Conservation (phyloP, 179 eudicot species). For the Gypsophila paniculata region DNA sequence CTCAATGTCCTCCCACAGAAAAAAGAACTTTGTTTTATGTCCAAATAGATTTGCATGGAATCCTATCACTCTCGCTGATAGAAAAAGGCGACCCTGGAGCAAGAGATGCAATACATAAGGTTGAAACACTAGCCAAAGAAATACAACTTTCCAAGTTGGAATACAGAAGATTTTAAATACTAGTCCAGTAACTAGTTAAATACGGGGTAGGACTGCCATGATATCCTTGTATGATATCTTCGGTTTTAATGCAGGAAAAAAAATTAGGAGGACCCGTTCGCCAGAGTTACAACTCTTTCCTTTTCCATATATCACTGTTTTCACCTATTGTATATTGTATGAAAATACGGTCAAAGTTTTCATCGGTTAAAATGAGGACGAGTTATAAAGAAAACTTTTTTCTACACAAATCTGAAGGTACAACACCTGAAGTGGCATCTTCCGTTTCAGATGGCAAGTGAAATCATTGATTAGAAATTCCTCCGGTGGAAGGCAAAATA, state of each 20-base stretch:
- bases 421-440: constrained; percentile 86
- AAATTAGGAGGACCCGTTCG: too few relatives aligned
- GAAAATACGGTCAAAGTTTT: background rate
- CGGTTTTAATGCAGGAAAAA: background rate
- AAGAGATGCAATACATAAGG: constrained; percentile 18
- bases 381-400: background rate
- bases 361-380: background rate
- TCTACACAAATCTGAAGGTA: background rate
- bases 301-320: background rate
- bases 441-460: constrained; percentile 87
- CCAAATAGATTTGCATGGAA: constrained; percentile 87
- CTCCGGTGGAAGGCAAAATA: constrained; percentile 79
- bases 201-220: background rate
- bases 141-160: background rate
- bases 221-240: background rate
- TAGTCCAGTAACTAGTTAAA: constrained; percentile 1
- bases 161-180: constrained; percentile 2
- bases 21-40: constrained; percentile 78
- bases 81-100: constrained; percentile 82
- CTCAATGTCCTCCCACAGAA: constrained; percentile 94
- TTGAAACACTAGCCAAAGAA: background rate
- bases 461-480: constrained; percentile 95
- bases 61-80: constrained; percentile 86
- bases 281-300: background rate
- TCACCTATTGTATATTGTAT: background rate